Base-by-base conservation (phyloP, 805 yeast species). In the Lachancea mirantina region DNA sequence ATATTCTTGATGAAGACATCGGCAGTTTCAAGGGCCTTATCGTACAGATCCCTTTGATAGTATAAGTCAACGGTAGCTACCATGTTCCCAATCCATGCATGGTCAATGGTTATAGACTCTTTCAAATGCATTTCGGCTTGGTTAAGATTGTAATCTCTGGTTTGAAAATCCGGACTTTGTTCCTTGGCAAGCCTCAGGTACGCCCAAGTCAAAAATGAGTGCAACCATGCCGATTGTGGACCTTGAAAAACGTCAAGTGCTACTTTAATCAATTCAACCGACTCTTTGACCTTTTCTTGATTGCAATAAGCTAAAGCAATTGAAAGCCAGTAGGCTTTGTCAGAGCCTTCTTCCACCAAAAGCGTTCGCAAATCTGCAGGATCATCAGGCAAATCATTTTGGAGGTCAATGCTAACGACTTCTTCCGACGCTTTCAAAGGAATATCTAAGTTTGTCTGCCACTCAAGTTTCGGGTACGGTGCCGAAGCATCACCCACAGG, bases 331-430 rank as follows among this genome's bases (percentile, higher is more conserved):
- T 76, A 84, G 50, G 78, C 77, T 34, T 71, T 66, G 14, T 72
- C 76, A 30, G 89, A 78, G 36, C 72, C 74, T 61, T 92, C 97
- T 43, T 82, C 84, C 41, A 82, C 80, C 41, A 92, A 64, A 41
- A 89, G 70, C 17, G 74, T 72, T 43, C 82, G 76, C 41, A 92
- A 67, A 50, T 92, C 97, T 27, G 75, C 69, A 4, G 95, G 84
- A 55, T 89, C 95, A 14, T 84, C 95, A 4, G 95, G 94, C 36
- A 87, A 66, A 50, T 89, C 97, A 21, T 77, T 76, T 32, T 72
- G 72, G 39, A 82, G 68, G 49, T 87, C 89, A 45, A 92, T 74
- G 32, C 84, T 80, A 42, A 89, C 95, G 40, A 84, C 82, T 60
- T 87, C 95, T 47, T 80, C 83, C 37, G 78, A 77, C 36, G 72